Conservation (phyloP, 768 basidiomycete genomes). For the Filobasidium wieringae region DNA sequence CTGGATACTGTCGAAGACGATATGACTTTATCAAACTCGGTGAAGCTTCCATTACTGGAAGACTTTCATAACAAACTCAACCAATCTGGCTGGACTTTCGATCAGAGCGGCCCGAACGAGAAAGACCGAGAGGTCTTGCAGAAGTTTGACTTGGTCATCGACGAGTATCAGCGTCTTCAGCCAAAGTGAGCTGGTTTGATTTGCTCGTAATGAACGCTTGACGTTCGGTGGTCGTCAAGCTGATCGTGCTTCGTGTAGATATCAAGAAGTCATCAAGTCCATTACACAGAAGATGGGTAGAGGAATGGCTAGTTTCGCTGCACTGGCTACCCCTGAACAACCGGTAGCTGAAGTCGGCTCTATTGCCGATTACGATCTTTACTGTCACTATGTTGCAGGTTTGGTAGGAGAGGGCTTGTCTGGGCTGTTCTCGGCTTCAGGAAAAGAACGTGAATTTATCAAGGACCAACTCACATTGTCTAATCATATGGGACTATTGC, state of each 20-base stretch:
- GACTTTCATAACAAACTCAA: slow-evolving; percentile 67
- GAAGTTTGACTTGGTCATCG: slow-evolving; percentile 67
- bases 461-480: slow-evolving; percentile 71
- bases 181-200: slow-evolving; percentile 44
- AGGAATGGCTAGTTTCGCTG: slow-evolving; percentile 94
- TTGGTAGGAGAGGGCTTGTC: slow-evolving; percentile 93
- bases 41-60: slow-evolving; percentile 76
- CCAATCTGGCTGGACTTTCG: slow-evolving; percentile 75
- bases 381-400: slow-evolving; percentile 97
- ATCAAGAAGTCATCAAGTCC: slow-evolving; percentile 67
- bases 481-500: slow-evolving; percentile 86
- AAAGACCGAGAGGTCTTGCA: slow-evolving; percentile 75
- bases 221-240: not conserved
- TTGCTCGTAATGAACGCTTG: not conserved
- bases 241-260: slow-evolving; percentile 32
- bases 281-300: slow-evolving; percentile 75
- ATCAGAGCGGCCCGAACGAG: slow-evolving; percentile 69
- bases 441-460: slow-evolving; percentile 65
- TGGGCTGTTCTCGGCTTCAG: slow-evolving; percentile 71
- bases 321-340: slow-evolving; percentile 57
- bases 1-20: slow-evolving; percentile 98
- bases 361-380: slow-evolving; percentile 81
- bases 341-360: slow-evolving; percentile 53
- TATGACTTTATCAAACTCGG: slow-evolving; percentile 77
- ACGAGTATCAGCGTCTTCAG: slow-evolving; percentile 61